Conservation (phyloP, 148 eudicot genomes). For the Rhododendron griersonianum region DNA sequence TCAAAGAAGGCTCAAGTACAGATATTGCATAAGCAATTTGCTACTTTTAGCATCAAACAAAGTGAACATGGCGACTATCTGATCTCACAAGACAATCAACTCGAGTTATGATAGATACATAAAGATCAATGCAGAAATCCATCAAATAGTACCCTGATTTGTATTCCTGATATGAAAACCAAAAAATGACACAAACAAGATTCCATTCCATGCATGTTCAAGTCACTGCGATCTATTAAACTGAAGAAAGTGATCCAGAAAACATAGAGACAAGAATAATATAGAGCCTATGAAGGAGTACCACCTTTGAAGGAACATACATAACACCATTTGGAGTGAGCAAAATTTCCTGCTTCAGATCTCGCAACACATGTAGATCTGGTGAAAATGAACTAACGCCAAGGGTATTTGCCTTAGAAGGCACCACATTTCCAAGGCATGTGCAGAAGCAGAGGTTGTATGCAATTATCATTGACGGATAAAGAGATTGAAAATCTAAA, state of each 20-base stretch:
- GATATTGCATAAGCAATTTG: background rate
- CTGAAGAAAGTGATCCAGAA: background rate
- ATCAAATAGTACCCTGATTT: background rate
- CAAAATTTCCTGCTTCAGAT: slow-evolving; percentile 50
- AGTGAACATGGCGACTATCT: background rate
- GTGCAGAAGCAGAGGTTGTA: slow-evolving; percentile 96
- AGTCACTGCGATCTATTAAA: background rate
- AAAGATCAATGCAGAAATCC: background rate
- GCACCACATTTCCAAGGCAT: slow-evolving; percentile 79
- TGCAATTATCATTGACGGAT: slow-evolving; percentile 98
- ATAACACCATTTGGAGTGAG: slow-evolving; percentile 93
- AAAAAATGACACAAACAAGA: background rate
- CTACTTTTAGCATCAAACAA: background rate
- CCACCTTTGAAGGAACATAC: slow-evolving; percentile 78
- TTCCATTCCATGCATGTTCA: background rate
- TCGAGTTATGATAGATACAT: background rate
- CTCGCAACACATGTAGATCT: slow-evolving; percentile 44
- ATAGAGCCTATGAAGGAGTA: background rate
- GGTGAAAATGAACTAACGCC: slow-evolving; percentile 84
- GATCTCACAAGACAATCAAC: background rate
- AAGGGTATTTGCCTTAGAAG: slow-evolving; percentile 63
- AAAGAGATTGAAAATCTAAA: slow-evolving; percentile 97
- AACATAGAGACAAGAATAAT: background rate
- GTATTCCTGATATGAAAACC: background rate
- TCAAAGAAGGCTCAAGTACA: background rate